These are phyloP conservation scores for Phytopythium ostracodes DNA, from an alignment of 352 stramenopile species.

Conservation along the genomic window DNA sequence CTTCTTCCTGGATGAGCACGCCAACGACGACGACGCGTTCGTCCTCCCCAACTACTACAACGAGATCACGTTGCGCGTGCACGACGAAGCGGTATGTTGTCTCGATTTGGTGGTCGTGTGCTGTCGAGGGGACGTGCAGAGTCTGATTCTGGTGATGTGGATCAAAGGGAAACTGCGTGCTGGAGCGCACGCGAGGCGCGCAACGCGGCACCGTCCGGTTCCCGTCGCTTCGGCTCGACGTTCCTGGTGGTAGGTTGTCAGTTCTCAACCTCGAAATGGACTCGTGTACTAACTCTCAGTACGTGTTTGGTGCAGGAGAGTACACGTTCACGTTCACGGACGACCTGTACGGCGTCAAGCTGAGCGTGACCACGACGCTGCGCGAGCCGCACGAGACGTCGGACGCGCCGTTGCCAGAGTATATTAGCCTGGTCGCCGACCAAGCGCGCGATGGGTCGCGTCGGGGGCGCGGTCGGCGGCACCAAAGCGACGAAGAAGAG, in stretches of 20 bases:
- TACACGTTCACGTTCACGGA: slow-evolving; percentile 74
- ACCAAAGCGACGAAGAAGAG: slow-evolving; percentile 30
- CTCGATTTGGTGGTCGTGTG: neutral
- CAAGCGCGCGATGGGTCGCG: slow-evolving; percentile 22
- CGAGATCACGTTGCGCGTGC: slow-evolving; percentile 49
- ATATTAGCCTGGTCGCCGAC: slow-evolving; percentile 27
- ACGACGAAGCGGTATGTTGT: slow-evolving; percentile 43
- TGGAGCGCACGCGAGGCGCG: slow-evolving; percentile 48
- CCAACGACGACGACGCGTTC: slow-evolving; percentile 56
- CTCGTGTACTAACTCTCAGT: slow-evolving; percentile 2
- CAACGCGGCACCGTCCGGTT: slow-evolving; percentile 53
- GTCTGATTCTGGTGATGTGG: neutral
- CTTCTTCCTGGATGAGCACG: slow-evolving; percentile 67
- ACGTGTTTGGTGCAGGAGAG: slow-evolving; percentile 28
- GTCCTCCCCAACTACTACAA: slow-evolving; percentile 65
- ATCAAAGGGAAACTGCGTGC: slow-evolving; percentile 44
- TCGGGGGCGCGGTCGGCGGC: slow-evolving; percentile 17
- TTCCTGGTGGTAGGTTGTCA: slow-evolving; percentile 41
- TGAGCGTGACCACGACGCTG: slow-evolving; percentile 50
- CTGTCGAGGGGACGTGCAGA: too few species aligned
- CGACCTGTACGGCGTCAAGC: slow-evolving; percentile 48
- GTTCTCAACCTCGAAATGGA: neutral
- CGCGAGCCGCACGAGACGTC: slow-evolving; percentile 40
- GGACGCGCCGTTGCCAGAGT: slow-evolving; percentile 30
- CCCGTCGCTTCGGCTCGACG: slow-evolving; percentile 53